Evolutionary conservation across 768 basidiomycete genomes (phyloP).

Genomic region (Pleurotus pulmonarius): DNA sequence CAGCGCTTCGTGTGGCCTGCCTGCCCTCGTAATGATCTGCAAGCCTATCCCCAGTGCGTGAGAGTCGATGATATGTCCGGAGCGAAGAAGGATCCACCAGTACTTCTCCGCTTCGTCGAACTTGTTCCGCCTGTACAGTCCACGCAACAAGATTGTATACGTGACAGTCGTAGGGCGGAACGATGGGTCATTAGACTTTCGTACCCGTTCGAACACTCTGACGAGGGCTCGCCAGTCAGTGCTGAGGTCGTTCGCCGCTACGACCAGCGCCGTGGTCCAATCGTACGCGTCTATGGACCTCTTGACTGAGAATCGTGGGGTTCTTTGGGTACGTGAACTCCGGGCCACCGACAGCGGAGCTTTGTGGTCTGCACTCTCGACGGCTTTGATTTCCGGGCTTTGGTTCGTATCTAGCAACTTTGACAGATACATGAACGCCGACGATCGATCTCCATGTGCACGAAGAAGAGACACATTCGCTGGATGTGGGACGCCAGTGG

Average conservation of each 20-base stretch:
- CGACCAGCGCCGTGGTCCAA: slow-evolving; percentile 41
- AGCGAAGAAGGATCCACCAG: slow-evolving; percentile 38
- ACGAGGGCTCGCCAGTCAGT: slow-evolving; percentile 30
- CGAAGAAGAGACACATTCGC: slow-evolving; percentile 42
- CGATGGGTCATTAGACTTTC: slow-evolving; percentile 14
- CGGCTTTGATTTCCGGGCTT: not conserved
- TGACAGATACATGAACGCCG: slow-evolving; percentile 46
- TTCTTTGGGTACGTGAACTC: not conserved
- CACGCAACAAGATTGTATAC: slow-evolving; percentile 53
- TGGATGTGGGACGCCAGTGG: slow-evolving; percentile 17
- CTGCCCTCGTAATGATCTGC: slow-evolving; percentile 40
- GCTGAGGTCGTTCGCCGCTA: slow-evolving; percentile 36
- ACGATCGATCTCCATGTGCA: slow-evolving; percentile 33
- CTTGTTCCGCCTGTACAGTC: slow-evolving; percentile 41
- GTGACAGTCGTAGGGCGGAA: slow-evolving; percentile 41
- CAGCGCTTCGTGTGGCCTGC: slow-evolving; percentile 45
- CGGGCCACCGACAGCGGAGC: not conserved
- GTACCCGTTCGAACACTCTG: slow-evolving; percentile 30
- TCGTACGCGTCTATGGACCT: slow-evolving; percentile 40
- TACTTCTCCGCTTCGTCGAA: slow-evolving; percentile 33
- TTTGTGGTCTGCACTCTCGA: not conserved
- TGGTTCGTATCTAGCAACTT: slow-evolving; percentile 20
- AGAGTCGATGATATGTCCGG: slow-evolving; percentile 36
- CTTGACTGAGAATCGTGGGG: slow-evolving; percentile 6
- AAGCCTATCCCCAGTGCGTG: slow-evolving; percentile 48